Percentiles rank a stretch among this genome's conserved stretches.
Conservation (phyloP, 1,284 basidiomycete genomes). For the Fistulinella staudtii region DNA sequence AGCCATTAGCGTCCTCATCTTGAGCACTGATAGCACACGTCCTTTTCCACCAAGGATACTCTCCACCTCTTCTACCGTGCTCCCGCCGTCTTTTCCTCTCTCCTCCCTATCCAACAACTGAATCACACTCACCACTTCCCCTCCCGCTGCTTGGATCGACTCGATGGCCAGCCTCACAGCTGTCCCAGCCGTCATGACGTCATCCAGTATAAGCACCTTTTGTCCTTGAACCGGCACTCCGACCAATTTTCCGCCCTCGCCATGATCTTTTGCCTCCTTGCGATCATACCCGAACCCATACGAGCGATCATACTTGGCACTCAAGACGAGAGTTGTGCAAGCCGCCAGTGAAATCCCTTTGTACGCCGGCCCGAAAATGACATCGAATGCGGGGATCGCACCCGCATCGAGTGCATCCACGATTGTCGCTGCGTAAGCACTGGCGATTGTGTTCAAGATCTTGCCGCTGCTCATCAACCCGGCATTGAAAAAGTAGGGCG, state of each 20-base stretch:
- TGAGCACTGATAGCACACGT: slow-evolving; percentile 72
- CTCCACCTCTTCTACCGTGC: slow-evolving; percentile 86
- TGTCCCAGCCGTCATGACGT: slow-evolving; percentile 97
- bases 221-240: slow-evolving; percentile 80
- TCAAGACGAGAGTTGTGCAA: slow-evolving; percentile 77
- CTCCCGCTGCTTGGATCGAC: slow-evolving; percentile 63
- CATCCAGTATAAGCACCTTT: slow-evolving; percentile 87
- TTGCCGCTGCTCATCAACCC: slow-evolving; percentile 84
- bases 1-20: slow-evolving; percentile 80
- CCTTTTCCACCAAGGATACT: slow-evolving; percentile 62
- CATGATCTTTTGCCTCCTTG: slow-evolving; percentile 95
- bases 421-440: slow-evolving; percentile 88
- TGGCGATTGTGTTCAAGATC: slow-evolving; percentile 75
- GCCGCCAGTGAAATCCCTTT: slow-evolving; percentile 97
- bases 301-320: slow-evolving; percentile 59
- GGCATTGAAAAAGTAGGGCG: slow-evolving; percentile 98
- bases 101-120: slow-evolving; percentile 91
- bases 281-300: slow-evolving; percentile 90
- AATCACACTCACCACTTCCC: slow-evolving; percentile 87
- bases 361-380: slow-evolving; percentile 97
- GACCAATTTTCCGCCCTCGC: slow-evolving; percentile 93
- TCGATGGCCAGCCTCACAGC: slow-evolving; percentile 82
- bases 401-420: slow-evolving; percentile 39
- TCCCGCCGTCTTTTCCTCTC: slow-evolving; percentile 64
- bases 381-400: slow-evolving; percentile 71